A percentile compares a stretch with the other conserved stretches of the same genome.
Evolutionary conservation across 2,329 filamentous ascomycete species (phyloP).

Genomic region (Cadophora sp.): DNA sequence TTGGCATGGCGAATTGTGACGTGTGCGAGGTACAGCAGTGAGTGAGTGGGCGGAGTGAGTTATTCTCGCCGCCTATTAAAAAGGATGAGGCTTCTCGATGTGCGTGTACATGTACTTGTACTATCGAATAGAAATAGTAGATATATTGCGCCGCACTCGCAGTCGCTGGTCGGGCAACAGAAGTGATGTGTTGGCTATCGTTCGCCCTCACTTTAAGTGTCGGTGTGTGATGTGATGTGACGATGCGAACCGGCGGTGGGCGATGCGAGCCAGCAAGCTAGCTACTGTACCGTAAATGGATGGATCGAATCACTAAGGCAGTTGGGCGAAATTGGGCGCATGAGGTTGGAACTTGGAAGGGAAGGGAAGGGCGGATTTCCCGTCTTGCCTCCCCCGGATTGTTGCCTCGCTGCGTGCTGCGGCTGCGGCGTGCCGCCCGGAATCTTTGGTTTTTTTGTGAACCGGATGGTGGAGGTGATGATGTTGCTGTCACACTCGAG

Average conservation of each 20-base stretch:
- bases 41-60: not conserved
- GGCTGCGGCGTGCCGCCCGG: constrained; percentile 13
- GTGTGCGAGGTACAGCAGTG: constrained; percentile 9
- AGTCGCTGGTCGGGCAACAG: not conserved
- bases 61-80: too few relatives aligned
- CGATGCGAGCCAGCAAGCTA: not conserved
- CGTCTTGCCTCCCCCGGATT: not conserved
- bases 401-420: not conserved
- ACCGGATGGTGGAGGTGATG: not conserved
- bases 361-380: not conserved
- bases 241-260: constrained; percentile 13
- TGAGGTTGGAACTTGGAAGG: too few relatives aligned
- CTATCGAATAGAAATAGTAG: not conserved
- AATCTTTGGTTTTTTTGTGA: not conserved
- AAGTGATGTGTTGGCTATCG: not conserved
- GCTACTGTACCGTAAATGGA: not conserved
- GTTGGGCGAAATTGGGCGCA: not conserved
- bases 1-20: constrained; percentile 12
- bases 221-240: constrained; percentile 8
- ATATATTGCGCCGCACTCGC: not conserved
- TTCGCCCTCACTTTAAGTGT: constrained; percentile 11
- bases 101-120: not conserved
- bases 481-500: not conserved
- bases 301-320: not conserved
- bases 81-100: constrained; percentile 9